phyloP scores from a whole-genome alignment of 2,329 filamentous ascomycete species.

The Sclerotinia spermophila region DNA sequence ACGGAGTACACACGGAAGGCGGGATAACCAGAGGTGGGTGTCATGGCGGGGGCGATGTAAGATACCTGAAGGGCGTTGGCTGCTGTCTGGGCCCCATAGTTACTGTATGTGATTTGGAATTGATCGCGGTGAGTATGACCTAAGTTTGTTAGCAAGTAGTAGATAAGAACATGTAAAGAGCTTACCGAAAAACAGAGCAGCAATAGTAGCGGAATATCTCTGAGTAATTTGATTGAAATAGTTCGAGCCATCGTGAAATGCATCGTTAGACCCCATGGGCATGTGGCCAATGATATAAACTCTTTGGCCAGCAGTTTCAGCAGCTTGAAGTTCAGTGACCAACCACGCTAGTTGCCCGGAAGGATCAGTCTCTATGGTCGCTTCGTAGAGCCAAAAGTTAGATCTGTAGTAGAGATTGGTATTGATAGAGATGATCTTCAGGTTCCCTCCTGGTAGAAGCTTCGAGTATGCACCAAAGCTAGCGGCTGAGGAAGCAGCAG shows the following conservation, averaged over 20 bases:
- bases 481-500: slow-evolving; percentile 30
- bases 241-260: slow-evolving; percentile 39
- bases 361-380: slow-evolving; percentile 41
- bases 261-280: slow-evolving; percentile 38
- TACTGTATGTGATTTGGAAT: slow-evolving; percentile 36
- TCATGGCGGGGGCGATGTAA: slow-evolving; percentile 37
- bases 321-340: slow-evolving; percentile 39
- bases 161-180: not conserved
- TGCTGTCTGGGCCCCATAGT: slow-evolving; percentile 30
- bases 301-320: slow-evolving; percentile 39
- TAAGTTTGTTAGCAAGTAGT: slow-evolving; percentile 2
- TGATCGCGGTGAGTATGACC: slow-evolving; percentile 39
- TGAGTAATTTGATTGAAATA: slow-evolving; percentile 37
- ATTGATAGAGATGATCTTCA: slow-evolving; percentile 44
- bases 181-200: slow-evolving; percentile 35
- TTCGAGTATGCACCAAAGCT: slow-evolving; percentile 41
- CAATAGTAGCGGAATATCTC: slow-evolving; percentile 35
- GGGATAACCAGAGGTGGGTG: slow-evolving; percentile 37
- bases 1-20: slow-evolving; percentile 37
- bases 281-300: slow-evolving; percentile 40
- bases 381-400: slow-evolving; percentile 42
- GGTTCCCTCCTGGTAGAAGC: slow-evolving; percentile 32
- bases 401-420: slow-evolving; percentile 43
- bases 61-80: slow-evolving; percentile 32
- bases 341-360: slow-evolving; percentile 39